Conservation (phyloP, 148 eudicot species). For the Rhododendron molle region DNA sequence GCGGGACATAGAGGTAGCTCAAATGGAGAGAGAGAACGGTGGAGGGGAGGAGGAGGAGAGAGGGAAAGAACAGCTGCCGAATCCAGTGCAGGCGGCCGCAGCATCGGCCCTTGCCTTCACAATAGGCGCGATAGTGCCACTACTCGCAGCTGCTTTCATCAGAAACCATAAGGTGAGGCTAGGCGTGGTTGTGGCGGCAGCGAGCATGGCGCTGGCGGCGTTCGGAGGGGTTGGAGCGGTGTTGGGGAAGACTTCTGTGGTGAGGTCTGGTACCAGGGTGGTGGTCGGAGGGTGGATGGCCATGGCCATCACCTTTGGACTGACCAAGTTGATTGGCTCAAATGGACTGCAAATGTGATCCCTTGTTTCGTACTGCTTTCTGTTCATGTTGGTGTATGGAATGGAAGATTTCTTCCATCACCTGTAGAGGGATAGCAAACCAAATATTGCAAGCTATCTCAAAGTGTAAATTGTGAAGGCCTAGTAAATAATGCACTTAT, state of each 20-base stretch:
- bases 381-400: not conserved
- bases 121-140: slow-evolving; percentile 30
- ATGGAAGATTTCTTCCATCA: not conserved
- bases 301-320: slow-evolving; percentile 39
- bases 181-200: slow-evolving; percentile 22
- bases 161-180: slow-evolving; percentile 24
- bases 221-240: slow-evolving; percentile 12
- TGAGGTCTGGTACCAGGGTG: slow-evolving; percentile 30
- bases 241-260: slow-evolving; percentile 15
- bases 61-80: slow-evolving; percentile 23
- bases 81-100: slow-evolving; percentile 28
- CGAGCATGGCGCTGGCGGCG: slow-evolving; percentile 25
- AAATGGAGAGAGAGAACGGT: slow-evolving; percentile 26
- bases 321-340: slow-evolving; percentile 28
- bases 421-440: not conserved
- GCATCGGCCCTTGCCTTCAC: slow-evolving; percentile 36
- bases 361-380: not conserved
- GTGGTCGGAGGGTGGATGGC: slow-evolving; percentile 46
- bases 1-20: slow-evolving; percentile 32
- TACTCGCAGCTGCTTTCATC: slow-evolving; percentile 32
- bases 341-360: slow-evolving; percentile 9
- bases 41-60: not conserved
- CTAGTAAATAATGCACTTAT: not conserved
- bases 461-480: not conserved
- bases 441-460: not conserved